phyloP scores from a whole-genome alignment of 768 basidiomycete species.

The Suillus fuscotomentosus region DNA sequence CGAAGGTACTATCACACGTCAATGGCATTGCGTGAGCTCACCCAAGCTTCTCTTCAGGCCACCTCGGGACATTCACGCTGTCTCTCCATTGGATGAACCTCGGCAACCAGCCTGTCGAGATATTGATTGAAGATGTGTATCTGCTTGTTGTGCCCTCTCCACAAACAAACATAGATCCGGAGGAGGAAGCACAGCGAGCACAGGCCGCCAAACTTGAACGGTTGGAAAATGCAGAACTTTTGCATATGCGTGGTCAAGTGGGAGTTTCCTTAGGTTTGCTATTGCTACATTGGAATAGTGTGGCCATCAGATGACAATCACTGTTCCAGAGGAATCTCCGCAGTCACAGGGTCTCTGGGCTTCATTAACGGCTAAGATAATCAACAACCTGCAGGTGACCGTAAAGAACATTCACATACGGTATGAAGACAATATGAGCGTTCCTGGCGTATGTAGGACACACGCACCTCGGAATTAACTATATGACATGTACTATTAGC shows the following conservation, averaged over 20 bases:
- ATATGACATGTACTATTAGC: slow-evolving; percentile 42
- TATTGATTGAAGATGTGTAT: slow-evolving; percentile 92
- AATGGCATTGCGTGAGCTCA: background rate
- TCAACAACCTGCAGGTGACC: slow-evolving; percentile 95
- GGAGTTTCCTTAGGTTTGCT: slow-evolving; percentile 47
- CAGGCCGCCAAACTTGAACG: slow-evolving; percentile 90
- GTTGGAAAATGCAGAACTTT: slow-evolving; percentile 81
- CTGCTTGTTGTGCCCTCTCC: slow-evolving; percentile 86
- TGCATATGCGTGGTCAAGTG: slow-evolving; percentile 63
- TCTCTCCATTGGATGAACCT: slow-evolving; percentile 89
- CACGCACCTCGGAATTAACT: background rate
- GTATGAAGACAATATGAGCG: slow-evolving; percentile 93
- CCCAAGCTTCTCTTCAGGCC: slow-evolving; percentile 44
- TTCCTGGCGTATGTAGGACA: slow-evolving; percentile 71
- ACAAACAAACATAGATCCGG: slow-evolving; percentile 64
- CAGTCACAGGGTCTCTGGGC: slow-evolving; percentile 84
- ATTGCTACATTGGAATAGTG: background rate
- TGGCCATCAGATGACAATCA: background rate
- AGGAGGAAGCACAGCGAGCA: slow-evolving; percentile 80
- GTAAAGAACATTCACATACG: slow-evolving; percentile 95
- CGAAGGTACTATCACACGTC: slow-evolving; percentile 56
- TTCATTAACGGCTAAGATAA: slow-evolving; percentile 82
- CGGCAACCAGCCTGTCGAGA: slow-evolving; percentile 86
- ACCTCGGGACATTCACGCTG: slow-evolving; percentile 82
- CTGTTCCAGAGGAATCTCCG: slow-evolving; percentile 45